Evolutionary conservation across 345 rosid species (phyloP).

Genomic region (Cardamine resedifolia): DNA sequence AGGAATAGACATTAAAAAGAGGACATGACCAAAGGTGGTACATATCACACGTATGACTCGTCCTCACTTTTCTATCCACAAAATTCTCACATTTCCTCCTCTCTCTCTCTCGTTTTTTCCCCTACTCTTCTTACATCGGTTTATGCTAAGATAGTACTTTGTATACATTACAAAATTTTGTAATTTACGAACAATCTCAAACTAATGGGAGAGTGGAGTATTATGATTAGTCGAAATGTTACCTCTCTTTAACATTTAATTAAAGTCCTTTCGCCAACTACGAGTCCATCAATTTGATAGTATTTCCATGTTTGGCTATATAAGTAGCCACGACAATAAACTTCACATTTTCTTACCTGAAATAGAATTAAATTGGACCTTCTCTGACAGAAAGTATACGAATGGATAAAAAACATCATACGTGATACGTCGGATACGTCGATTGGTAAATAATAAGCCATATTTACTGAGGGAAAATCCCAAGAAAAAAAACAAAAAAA

Average conservation of each 20-base stretch:
- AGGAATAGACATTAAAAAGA: conserved; percentile 21
- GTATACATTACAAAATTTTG: too few species aligned
- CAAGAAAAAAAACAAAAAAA: not conserved
- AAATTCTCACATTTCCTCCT: not conserved
- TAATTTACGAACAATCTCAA: too few species aligned
- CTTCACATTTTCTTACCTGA: conserved; percentile 19
- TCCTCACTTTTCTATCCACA: conserved; percentile 35
- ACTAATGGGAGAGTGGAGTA: not conserved
- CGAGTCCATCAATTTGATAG: not conserved
- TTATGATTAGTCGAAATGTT: not conserved
- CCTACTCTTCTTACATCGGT: too few species aligned
- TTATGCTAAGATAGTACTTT: too few species aligned
- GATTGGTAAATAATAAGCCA: conserved; percentile 1
- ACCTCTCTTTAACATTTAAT: not conserved
- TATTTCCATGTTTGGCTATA: conserved; percentile 35
- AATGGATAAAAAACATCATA: conserved; percentile 24
- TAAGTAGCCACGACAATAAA: conserved; percentile 29
- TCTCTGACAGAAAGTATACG: conserved; percentile 4
- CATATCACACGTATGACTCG: conserved; percentile 31
- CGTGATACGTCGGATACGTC: too few species aligned
- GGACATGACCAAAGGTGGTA: conserved; percentile 37
- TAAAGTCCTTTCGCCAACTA: conserved; percentile 9
- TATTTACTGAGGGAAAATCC: not conserved
- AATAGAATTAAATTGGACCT: conserved; percentile 15
- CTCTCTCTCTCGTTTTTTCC: not conserved